Evolutionary conservation across 768 basidiomycete species (phyloP).

Genomic region (Leccinum rimulosum): DNA sequence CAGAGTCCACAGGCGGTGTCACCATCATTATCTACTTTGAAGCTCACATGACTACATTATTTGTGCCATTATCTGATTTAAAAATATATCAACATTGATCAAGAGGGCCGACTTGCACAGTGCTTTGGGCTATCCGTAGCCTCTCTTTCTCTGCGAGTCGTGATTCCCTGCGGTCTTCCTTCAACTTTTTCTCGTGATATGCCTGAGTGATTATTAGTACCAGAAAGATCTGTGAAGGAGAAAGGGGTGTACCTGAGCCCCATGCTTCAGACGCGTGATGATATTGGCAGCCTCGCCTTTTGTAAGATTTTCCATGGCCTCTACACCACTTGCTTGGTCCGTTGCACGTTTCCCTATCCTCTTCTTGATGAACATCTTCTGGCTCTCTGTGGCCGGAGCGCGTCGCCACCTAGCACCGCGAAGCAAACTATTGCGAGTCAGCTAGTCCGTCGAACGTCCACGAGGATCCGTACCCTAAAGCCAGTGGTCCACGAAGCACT

Average conservation of each 20-base stretch:
- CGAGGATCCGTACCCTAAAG: constrained; percentile 43
- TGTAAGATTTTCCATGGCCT: constrained; percentile 45
- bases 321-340: constrained; percentile 17
- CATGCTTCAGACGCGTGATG: constrained; percentile 74
- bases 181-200: constrained; percentile 54
- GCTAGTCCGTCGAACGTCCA: constrained; percentile 1
- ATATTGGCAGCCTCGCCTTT: constrained; percentile 82
- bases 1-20: constrained; percentile 62
- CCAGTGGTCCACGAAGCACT: constrained; percentile 49
- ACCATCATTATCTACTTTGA: constrained; percentile 46
- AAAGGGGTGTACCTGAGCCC: constrained; percentile 53
- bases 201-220: constrained; percentile 34
- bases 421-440: constrained; percentile 43
- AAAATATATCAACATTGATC: constrained; percentile 10
- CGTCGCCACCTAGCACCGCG: constrained; percentile 68
- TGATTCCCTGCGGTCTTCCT: constrained; percentile 36
- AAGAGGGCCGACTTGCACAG: constrained; percentile 62
- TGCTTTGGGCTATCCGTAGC: constrained; percentile 47
- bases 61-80: not conserved
- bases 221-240: not conserved
- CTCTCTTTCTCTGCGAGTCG: constrained; percentile 46
- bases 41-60: not conserved
- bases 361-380: constrained; percentile 55
- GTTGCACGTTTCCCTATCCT: constrained; percentile 41
- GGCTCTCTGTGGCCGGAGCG: constrained; percentile 56